A percentile compares a stretch with the other conserved stretches of the same genome.
These are phyloP conservation scores for Ampelocalamus luodianensis DNA, from an alignment of 176 grass and related monocot genomes.

Conservation along the genomic window DNA sequence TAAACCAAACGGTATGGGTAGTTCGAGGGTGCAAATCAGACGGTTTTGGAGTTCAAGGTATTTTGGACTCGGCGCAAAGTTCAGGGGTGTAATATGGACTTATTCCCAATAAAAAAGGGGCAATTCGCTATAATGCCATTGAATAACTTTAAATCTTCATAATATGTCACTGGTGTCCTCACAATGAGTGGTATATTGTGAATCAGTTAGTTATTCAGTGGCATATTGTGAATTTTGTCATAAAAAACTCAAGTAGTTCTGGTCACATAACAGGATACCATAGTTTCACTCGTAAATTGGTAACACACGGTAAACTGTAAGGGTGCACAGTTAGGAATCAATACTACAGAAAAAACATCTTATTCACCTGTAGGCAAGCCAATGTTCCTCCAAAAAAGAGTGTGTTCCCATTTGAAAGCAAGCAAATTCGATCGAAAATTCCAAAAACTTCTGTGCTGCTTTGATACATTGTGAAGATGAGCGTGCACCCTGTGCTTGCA, in stretches of 20 bases:
- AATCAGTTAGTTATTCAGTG: too few species aligned
- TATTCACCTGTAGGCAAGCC: slow-evolving; percentile 88
- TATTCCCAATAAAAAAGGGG: too few species aligned
- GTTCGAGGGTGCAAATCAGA: too few species aligned
- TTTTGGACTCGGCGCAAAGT: too few species aligned
- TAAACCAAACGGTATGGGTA: too few species aligned
- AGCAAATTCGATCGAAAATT: slow-evolving; percentile 93
- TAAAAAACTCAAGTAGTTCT: neutral
- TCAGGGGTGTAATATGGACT: too few species aligned
- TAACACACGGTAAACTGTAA: neutral
- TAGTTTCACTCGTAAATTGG: slow-evolving; percentile 1
- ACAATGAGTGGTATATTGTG: too few species aligned
- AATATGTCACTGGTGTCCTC: too few species aligned
- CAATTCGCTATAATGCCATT: too few species aligned
- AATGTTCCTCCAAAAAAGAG: slow-evolving; percentile 96
- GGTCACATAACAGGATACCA: neutral
- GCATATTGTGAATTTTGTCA: too few species aligned
- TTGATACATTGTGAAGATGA: slow-evolving; percentile 99
- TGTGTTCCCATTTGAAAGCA: slow-evolving; percentile 96
- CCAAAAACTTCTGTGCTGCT: slow-evolving; percentile 99
- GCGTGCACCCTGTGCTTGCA: slow-evolving; percentile 95
- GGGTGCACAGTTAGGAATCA: neutral
- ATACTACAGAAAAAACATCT: neutral
- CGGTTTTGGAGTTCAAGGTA: too few species aligned
- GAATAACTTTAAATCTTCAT: too few species aligned